These are phyloP conservation scores for Epichloe baconii DNA, from an alignment of 2,329 filamentous ascomycete genomes.

Conservation along the genomic window DNA sequence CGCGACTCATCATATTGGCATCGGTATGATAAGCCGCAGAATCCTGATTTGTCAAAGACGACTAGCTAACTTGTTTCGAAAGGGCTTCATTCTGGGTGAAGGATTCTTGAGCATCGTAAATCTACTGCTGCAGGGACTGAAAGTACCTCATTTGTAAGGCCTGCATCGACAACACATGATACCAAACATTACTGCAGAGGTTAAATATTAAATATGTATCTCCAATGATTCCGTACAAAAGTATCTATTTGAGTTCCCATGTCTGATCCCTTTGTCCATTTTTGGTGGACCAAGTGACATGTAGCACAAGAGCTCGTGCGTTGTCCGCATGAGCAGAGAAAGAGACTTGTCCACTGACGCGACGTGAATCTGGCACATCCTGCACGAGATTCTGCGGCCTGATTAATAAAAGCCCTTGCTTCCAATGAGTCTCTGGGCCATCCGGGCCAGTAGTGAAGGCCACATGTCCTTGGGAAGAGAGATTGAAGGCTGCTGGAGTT, in stretches of 20 bases:
- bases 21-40: slow-evolving; percentile 30
- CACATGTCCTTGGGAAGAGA: slow-evolving; percentile 46
- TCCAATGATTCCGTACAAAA: background rate
- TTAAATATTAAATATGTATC: no score
- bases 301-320: slow-evolving; percentile 54
- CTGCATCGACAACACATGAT: background rate
- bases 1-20: slow-evolving; percentile 79
- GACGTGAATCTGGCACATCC: slow-evolving; percentile 38
- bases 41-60: background rate
- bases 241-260: slow-evolving; percentile 34
- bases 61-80: slow-evolving; percentile 14
- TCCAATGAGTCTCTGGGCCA: slow-evolving; percentile 76
- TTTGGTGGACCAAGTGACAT: slow-evolving; percentile 45
- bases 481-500: slow-evolving; percentile 50
- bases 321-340: slow-evolving; percentile 60
- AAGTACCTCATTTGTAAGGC: slow-evolving; percentile 56
- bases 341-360: slow-evolving; percentile 52
- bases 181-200: background rate
- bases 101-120: slow-evolving; percentile 88
- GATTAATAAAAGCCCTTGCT: slow-evolving; percentile 64
- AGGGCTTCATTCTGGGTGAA: slow-evolving; percentile 85
- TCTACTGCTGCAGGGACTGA: slow-evolving; percentile 62
- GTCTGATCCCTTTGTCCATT: slow-evolving; percentile 30
- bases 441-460: slow-evolving; percentile 80
- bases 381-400: slow-evolving; percentile 39